These are phyloP conservation scores for Aureobasidium sp. DNA, from an alignment of 2,329 filamentous ascomycete genomes.

Conservation along the genomic window DNA sequence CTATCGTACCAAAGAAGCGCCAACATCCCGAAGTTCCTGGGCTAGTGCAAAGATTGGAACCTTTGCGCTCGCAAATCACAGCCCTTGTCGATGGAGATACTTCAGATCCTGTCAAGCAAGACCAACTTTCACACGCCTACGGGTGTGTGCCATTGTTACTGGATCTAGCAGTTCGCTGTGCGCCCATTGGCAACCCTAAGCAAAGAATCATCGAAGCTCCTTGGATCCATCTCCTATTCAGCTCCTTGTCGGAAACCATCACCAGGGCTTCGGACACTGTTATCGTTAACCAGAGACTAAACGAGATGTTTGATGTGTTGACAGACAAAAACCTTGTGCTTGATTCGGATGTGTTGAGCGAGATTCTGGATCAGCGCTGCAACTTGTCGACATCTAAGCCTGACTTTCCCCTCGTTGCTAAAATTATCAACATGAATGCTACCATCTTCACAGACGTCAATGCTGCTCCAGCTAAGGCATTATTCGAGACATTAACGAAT, in stretches of 20 bases:
- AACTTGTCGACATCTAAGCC: slow-evolving; percentile 10
- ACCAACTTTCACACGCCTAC: not conserved
- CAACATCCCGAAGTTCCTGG: slow-evolving; percentile 8
- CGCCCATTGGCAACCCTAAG: slow-evolving; percentile 31
- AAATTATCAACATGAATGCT: slow-evolving; percentile 37
- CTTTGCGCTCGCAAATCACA: slow-evolving; percentile 1
- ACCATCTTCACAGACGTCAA: slow-evolving; percentile 34
- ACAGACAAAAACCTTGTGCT: not conserved
- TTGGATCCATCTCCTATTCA: slow-evolving; percentile 36
- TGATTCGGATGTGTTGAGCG: not conserved
- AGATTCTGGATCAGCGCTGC: not conserved
- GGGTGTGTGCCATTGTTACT: slow-evolving; percentile 22
- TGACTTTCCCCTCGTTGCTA: slow-evolving; percentile 35
- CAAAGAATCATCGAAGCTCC: slow-evolving; percentile 32
- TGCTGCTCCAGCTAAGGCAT: not conserved
- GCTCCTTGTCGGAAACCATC: slow-evolving; percentile 22
- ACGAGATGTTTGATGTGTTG: slow-evolving; percentile 20
- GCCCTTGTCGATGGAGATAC: not conserved
- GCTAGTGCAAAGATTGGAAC: not conserved
- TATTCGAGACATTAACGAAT: slow-evolving; percentile 10
- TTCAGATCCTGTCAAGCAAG: not conserved
- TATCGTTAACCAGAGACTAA: slow-evolving; percentile 13
- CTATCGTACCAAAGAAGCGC: slow-evolving; percentile 16
- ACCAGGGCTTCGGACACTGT: slow-evolving; percentile 15
- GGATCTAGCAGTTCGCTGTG: slow-evolving; percentile 33